Base-by-base conservation (phyloP, 1,139 yeast species). In the Yamadazyma sp. region DNA sequence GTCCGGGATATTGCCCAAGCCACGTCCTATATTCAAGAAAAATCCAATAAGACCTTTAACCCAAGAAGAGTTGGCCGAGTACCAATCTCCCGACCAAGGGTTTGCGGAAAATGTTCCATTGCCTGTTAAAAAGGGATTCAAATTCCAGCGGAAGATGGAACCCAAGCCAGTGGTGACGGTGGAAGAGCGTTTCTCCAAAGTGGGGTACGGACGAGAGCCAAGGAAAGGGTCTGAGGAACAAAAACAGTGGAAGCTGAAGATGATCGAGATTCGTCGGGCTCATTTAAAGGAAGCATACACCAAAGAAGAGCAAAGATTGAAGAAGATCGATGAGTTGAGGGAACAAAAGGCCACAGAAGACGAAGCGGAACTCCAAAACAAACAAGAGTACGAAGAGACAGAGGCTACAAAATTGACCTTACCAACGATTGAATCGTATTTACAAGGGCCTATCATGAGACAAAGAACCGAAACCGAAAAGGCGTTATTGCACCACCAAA, bases 1-100 rank as follows among this genome's bases (percentile, higher is more conserved):
- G 64, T 83, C 94, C 39, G 96, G 97, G 58, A 70, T 87, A 36
- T 73, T 89, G 50, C 97, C 97, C 38, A 73, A 69, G 43, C 81
- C 86, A 11, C 81, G 95, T 55, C 80, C 84, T 29, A 77, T 84
- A 29, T 75, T 85, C 66, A 83, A 80, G 54, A 67, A 73, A 34
- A 55, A 54, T 40, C 88, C 91, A 2, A 74, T 79, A 39, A 78
- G 82, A 45, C 83, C 87, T 8, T 57, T 56, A 34, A 64, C 62
- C 6, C 59, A 50, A 9, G 57, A 53, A 29, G 75, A 72, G 45
- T 33, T 54, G 34, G 59, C 56, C 12, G 60, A 61, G 39, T 78
- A 74, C 36, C 69, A 76, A 23, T 73, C 73, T 42, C 62, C 70
- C 17, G 80, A 65, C 36, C 73, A 66, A 32, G 95, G 95, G 17